A percentile compares a stretch with the other conserved stretches of the same genome.
These are phyloP conservation scores for Cephalotrichum gorgonifer DNA, from an alignment of 2,329 filamentous ascomycete genomes.

Conservation along the genomic window DNA sequence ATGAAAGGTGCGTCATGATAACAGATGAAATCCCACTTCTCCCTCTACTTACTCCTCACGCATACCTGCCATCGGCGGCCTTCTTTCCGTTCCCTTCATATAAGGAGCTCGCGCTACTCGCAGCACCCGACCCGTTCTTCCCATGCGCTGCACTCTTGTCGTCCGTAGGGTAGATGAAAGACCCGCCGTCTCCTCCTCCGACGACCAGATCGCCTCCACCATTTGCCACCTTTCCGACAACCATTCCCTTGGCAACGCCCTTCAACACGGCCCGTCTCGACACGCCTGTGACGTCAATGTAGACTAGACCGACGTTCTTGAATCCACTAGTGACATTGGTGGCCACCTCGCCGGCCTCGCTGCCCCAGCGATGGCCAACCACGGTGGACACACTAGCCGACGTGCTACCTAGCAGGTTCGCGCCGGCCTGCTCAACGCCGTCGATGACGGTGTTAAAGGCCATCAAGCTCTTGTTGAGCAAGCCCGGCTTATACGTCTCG, in stretches of 20 bases:
- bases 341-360: constrained; percentile 72
- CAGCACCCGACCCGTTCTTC: constrained; percentile 12
- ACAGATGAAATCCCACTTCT: not conserved
- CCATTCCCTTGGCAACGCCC: constrained; percentile 94
- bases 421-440: constrained; percentile 80
- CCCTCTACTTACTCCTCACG: not conserved
- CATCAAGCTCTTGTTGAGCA: constrained; percentile 93
- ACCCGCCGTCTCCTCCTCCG: constrained; percentile 43
- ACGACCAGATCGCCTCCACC: constrained; percentile 67
- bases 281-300: constrained; percentile 92
- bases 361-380: constrained; percentile 80
- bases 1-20: not conserved
- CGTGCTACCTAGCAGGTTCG: constrained; percentile 63
- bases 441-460: constrained; percentile 92
- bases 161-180: constrained; percentile 12
- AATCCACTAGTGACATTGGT: constrained; percentile 70
- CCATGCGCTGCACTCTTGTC: constrained; percentile 14
- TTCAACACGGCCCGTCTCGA: constrained; percentile 84
- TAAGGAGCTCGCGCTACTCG: not conserved
- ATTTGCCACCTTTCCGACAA: constrained; percentile 67
- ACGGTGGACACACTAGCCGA: constrained; percentile 74
- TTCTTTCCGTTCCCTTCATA: constrained; percentile 19
- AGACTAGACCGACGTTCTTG: constrained; percentile 94
- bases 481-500: constrained; percentile 69
- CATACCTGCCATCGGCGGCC: constrained; percentile 8